Evolutionary conservation across 805 yeast species (phyloP).

Genomic region (Brettanomyces sp.): DNA sequence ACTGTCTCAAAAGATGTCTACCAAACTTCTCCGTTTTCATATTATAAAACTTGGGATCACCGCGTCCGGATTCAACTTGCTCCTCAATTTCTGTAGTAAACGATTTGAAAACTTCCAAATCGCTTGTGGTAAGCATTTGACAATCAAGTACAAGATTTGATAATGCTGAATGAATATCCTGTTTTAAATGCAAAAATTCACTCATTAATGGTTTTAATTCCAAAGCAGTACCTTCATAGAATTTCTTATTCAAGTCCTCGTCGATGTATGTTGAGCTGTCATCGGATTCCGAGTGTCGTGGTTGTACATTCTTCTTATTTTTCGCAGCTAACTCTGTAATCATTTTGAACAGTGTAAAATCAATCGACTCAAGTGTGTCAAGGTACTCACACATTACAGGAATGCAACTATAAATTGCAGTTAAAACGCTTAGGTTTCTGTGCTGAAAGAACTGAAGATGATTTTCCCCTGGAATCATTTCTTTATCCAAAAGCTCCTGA

Average conservation of each 20-base stretch:
- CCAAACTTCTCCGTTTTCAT: slow-evolving; percentile 24
- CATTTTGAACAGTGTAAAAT: slow-evolving; percentile 42
- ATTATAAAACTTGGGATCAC: slow-evolving; percentile 24
- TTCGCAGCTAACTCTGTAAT: slow-evolving; percentile 18
- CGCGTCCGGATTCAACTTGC: slow-evolving; percentile 29
- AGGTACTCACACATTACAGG: slow-evolving; percentile 39
- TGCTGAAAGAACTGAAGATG: slow-evolving; percentile 21
- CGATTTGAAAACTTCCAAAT: slow-evolving; percentile 57
- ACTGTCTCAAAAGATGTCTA: slow-evolving; percentile 32
- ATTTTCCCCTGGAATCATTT: slow-evolving; percentile 18
- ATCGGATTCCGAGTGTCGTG: slow-evolving; percentile 19
- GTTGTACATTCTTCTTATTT: slow-evolving; percentile 8
- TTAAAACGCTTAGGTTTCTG: slow-evolving; percentile 44
- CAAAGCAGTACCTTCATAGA: slow-evolving; percentile 26
- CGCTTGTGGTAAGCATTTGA: slow-evolving; percentile 60
- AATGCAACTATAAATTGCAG: slow-evolving; percentile 44
- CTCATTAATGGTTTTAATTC: slow-evolving; percentile 37
- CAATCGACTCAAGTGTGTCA: slow-evolving; percentile 51
- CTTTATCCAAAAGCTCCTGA: slow-evolving; percentile 31
- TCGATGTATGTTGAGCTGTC: slow-evolving; percentile 2
- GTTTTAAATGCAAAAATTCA: slow-evolving; percentile 73
- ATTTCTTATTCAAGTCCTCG: slow-evolving; percentile 15
- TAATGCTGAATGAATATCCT: slow-evolving; percentile 53
- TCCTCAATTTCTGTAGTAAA: slow-evolving; percentile 43
- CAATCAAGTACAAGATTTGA: slow-evolving; percentile 54